phyloP scores from a whole-genome alignment of 192 early-diverging fungal species.

The Coemansia sp. region DNA sequence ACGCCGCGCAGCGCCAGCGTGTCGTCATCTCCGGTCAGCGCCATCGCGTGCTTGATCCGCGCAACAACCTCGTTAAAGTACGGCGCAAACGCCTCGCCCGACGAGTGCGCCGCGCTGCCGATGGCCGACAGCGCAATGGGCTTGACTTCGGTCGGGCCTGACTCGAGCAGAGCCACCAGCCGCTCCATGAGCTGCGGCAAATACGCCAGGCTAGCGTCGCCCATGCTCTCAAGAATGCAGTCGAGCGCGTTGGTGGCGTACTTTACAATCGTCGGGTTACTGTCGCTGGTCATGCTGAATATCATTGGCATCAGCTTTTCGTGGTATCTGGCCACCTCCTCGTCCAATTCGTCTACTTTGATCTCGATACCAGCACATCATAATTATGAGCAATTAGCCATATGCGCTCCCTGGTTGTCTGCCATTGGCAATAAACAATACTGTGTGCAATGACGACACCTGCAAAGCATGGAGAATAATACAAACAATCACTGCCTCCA shows the following conservation, averaged over 20 bases:
- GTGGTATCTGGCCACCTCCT: conserved; percentile 79
- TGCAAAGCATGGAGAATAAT: neutral
- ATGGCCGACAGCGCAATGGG: conserved; percentile 80
- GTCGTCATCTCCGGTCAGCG: conserved; percentile 69
- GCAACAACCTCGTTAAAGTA: conserved; percentile 76
- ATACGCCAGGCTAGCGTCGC: conserved; percentile 76
- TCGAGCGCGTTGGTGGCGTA: conserved; percentile 84
- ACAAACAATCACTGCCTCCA: neutral
- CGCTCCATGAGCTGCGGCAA: conserved; percentile 81
- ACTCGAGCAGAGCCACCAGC: conserved; percentile 72
- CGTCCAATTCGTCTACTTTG: conserved; percentile 69
- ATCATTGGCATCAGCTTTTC: conserved; percentile 80
- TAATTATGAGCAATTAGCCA: neutral
- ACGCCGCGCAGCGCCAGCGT: conserved; percentile 73
- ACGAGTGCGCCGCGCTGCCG: conserved; percentile 87
- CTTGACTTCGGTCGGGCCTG: conserved; percentile 66
- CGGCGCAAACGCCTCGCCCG: conserved; percentile 62
- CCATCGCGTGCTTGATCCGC: conserved; percentile 72
- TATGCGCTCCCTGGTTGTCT: neutral
- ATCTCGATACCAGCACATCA: neutral
- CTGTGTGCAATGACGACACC: neutral
- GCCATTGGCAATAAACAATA: conserved; percentile 3
- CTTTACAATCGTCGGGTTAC: conserved; percentile 69
- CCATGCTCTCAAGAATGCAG: conserved; percentile 84
- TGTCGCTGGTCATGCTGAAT: conserved; percentile 80